Evolutionary conservation across 1,284 basidiomycete genomes (phyloP), one percentile per base, ranked within the genome.

Genomic region (Microbotryum scabiosae): DNA sequence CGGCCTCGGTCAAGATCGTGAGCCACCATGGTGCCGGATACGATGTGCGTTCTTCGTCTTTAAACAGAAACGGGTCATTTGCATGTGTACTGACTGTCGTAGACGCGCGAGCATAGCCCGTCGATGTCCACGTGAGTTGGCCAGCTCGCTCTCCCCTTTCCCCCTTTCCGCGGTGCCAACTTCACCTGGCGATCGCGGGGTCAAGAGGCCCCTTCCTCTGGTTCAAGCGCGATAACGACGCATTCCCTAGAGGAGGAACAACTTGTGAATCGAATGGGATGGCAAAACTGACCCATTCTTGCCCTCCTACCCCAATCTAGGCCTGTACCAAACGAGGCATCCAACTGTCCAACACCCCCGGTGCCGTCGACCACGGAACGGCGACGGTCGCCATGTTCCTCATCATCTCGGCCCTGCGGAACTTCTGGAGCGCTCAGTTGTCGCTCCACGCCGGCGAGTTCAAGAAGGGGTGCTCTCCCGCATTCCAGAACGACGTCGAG

Each of bases 11-110:
- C 61, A 85, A 85, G 72, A 91, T 87, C 84, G 89, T 94, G 69
- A 87, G 85, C 2, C 89, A 92, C 75, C 91, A 92, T 66, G 90
- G 90, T n/a, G 90, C 90, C 0, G 90, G 91, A 4, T 93, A 93
- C 72, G 88, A 90, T 74, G 84, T 72, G 75, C 60, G 52, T 73
- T 66, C 2, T 9, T 21, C 1, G 14, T 21, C 16, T 2, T 21
- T 18, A 30, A 18, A 25, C 25, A 16, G 48, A 1, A 41, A 41
- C 4, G 25, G 16, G 8, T 14, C 5, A 26, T 18, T 14, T 26
- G 9, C 23, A 50, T 28, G 7, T 20, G 20, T 18, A 16, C 28
- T 50, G 25, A 50, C 25, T 28, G 5, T 23, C 28, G 16, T 23
- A 50, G 8, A 9, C 25, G 21, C 9, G 48, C 25, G 30, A 26